phyloP scores from a whole-genome alignment of 805 yeast species.

The Pichia occidentalis region DNA sequence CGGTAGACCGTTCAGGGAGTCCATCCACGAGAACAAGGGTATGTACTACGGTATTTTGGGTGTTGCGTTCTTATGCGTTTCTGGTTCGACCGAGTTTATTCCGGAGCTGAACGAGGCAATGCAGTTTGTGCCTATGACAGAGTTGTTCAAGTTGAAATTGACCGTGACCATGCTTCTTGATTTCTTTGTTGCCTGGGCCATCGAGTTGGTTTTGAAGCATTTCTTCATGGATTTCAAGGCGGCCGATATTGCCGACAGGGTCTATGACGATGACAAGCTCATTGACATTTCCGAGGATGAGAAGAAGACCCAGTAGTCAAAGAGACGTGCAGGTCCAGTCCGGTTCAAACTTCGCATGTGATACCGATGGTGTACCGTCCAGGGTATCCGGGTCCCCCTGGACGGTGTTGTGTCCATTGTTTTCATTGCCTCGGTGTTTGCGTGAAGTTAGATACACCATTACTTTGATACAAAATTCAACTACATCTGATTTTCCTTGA shows the following conservation, averaged over 20 bases:
- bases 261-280: constrained; percentile 19
- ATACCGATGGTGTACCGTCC: not conserved
- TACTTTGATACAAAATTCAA: too few species aligned
- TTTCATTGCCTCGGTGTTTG: too few species aligned
- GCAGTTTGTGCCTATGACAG: constrained; percentile 83
- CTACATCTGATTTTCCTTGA: too few species aligned
- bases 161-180: constrained; percentile 70
- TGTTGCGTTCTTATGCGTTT: constrained; percentile 79
- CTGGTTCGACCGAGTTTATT: constrained; percentile 89
- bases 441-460: too few species aligned
- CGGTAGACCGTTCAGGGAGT: constrained; percentile 94
- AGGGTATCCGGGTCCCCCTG: too few species aligned
- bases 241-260: constrained; percentile 71
- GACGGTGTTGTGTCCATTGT: too few species aligned
- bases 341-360: too few species aligned
- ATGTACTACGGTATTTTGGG: constrained; percentile 95
- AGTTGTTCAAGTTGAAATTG: constrained; percentile 67
- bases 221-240: constrained; percentile 88
- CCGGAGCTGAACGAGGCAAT: constrained; percentile 92
- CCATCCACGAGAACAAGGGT: constrained; percentile 83
- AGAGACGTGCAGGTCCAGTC: too few species aligned
- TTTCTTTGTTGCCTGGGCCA: constrained; percentile 65
- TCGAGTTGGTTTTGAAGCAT: constrained; percentile 75
- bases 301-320: constrained; percentile 8
- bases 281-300: constrained; percentile 4